Evolutionary conservation across 345 rosid species (phyloP), one percentile per base, ranked within the genome.

Genomic region (Eutrema japonicum): DNA sequence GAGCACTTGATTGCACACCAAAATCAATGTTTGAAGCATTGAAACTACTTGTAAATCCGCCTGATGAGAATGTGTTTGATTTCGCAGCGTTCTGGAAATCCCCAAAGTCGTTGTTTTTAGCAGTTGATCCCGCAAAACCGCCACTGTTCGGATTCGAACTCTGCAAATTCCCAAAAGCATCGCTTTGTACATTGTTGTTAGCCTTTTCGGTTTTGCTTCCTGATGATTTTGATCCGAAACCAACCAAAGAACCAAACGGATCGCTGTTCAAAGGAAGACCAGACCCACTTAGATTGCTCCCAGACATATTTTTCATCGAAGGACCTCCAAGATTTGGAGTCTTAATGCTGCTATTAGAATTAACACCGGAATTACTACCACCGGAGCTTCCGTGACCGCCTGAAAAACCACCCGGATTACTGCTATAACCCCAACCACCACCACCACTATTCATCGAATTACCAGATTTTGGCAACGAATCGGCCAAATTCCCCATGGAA

Each of bases 401-500:
- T 46, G 70, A 22, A 43, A 54, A 27, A 6, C 73, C 73, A 67
- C 68, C 53, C 41, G 51, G 57, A 66, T 70, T 78, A 55, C 74
- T 70, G 59, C 54, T 70, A 80, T 79, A 85, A 69, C 83, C 91
- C 85, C 81, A 74, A 80, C 55, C 81, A 48, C 82, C 87, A 48
- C 82, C 87, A 71, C 84, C 76, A 63, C 49, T 74, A 48, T 80
- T 82, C 42, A 32, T 68, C 0, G 89, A 59, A 72, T 76, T 83
- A 65, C 80, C 62, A 0, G 79, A 73, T 77, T 86, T 94, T 0
- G 97, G 98, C 82, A 94, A 80, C 4, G 98, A 84, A 83, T 88
- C 86, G 14, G 87, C 85, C 76, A 94, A 52, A 81, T 82, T 88
- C n/a, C 90, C 96, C 97, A 86, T 87, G 2, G 97, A 89, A 86